Evolutionary conservation across 352 stramenopile species (phyloP).

Genomic region (Achlya hypogyna): DNA sequence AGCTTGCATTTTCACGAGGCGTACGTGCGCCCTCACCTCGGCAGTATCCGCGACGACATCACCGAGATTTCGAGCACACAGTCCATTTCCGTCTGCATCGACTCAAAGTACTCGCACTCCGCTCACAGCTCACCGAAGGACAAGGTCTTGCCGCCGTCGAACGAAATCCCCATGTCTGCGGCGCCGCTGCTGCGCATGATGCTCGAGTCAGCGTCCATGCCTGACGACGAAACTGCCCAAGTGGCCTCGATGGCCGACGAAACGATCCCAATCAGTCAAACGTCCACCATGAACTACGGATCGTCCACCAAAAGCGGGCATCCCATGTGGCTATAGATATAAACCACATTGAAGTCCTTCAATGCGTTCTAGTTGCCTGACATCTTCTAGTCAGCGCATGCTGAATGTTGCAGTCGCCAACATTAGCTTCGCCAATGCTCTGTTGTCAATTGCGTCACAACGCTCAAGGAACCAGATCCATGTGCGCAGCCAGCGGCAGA

Average conservation of each 20-base stretch:
- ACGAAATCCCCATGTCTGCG: slow-evolving; percentile 8
- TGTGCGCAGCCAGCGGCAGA: too few species aligned
- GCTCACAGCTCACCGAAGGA: background rate
- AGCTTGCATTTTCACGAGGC: slow-evolving; percentile 47
- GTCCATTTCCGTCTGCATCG: background rate
- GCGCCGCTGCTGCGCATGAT: slow-evolving; percentile 10
- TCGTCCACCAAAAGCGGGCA: background rate
- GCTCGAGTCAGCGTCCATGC: background rate
- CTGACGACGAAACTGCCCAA: background rate
- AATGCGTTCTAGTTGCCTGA: background rate
- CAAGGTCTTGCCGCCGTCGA: background rate
- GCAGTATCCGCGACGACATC: background rate
- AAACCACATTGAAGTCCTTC: background rate
- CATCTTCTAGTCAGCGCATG: too few species aligned
- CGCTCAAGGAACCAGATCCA: too few species aligned
- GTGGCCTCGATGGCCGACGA: background rate
- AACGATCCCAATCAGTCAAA: background rate
- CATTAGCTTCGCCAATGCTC: too few species aligned
- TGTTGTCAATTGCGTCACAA: too few species aligned
- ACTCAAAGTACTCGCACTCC: background rate
- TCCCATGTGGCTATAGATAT: background rate
- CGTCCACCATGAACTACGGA: background rate
- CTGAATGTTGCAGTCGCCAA: too few species aligned
- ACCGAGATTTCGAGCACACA: background rate
- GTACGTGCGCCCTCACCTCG: background rate